Evolutionary conservation across 352 stramenopile genomes (phyloP), one percentile per base, ranked within the genome.

Genomic region (Globisporangium perplexum): DNA sequence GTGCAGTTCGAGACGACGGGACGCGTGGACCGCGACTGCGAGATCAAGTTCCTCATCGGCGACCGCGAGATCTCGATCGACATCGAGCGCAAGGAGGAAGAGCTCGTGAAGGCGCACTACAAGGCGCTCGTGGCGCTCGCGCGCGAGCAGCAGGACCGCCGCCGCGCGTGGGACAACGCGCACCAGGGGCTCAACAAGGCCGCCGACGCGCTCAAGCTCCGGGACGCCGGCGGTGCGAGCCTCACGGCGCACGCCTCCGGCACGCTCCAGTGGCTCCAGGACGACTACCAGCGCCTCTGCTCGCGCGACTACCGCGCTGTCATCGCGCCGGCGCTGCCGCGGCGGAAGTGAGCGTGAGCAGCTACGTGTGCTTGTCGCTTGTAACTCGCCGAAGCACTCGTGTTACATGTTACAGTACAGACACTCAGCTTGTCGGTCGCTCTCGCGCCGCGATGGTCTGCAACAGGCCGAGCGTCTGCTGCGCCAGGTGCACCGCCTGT

Each of bases 391-490:
- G n/a, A n/a, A n/a, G n/a, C n/a, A 22, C 39, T 33, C 30, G 10
- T 33, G 6, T 33, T 33, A 33, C 30, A 33, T 42, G 36, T 42
- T 18, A n/a, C n/a, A n/a, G n/a, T n/a, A n/a, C n/a, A n/a, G n/a
- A n/a, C n/a, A n/a, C n/a, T n/a, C n/a, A n/a, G n/a, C n/a, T n/a
- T n/a, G n/a, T n/a, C n/a, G n/a, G n/a, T n/a, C 26, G 26, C 26
- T 30, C 26, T 30, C 26, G 80, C 30, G 66, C 59, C 24, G 48
- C 57, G 28, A 86, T 82, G 30, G 75, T 88, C 36, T 75, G 72
- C 42, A 90, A 74, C 45, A 90, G 75, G 50, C 86, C 75, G 39
- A 84, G 63, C 26, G 73, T 72, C 60, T 90, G 72, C 8, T 69
- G 62, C 15, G 79, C 66, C 1, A 90, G 68, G 31, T 84, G 69